Evolutionary conservation across 2,329 filamentous ascomycete species (phyloP), one percentile per base, ranked within the genome.

Genomic region (Curvularia sp.): DNA sequence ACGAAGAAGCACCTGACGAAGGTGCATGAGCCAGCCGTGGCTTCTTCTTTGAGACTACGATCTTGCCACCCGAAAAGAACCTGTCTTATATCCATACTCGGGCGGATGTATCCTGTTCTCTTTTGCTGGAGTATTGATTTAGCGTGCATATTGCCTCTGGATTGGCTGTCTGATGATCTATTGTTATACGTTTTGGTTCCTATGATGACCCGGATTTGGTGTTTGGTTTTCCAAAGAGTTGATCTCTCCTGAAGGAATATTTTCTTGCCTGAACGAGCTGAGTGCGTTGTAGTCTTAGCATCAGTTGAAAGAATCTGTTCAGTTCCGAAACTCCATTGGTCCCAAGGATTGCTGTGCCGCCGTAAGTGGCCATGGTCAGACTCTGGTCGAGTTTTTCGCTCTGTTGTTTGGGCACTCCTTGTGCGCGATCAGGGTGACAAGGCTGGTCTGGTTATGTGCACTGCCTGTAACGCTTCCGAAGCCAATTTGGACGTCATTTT

Each of bases 1-100:
- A 66, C 69, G 75, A 59, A 66, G 75, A 52, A 71, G 65, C 55
- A 54, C 58, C 57, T 72, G 58, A 71, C 39, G 24, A 24, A 28
- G 26, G 28, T 38, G 28, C 26, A 47, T 8, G 20, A 20, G 31
- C 33, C 33, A 28, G 13, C 47, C 38, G 26, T 55, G 41, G 28
- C 48, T 39, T 35, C 13, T 35, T 35, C n/a, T 20, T 51, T 41
- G 33, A n/a, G 22, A 30, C 46, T 39, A 53, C 38, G 31, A 47
- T 33, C 52, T 48, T 35, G 47, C 30, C 31, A 18, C 30, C 20
- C 26, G 52, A 58, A 55, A 49, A 58, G 49, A 41, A 22, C 56
- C 31, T 44, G 49, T 26, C 46, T 33, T 60, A 61, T 61, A 58
- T 56, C 58, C 26, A 20, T 38, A 18, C 28, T 41, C 35, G 38